phyloP scores from a whole-genome alignment of 2,329 filamentous ascomycete species.

The Neofusicoccum cordaticola region DNA sequence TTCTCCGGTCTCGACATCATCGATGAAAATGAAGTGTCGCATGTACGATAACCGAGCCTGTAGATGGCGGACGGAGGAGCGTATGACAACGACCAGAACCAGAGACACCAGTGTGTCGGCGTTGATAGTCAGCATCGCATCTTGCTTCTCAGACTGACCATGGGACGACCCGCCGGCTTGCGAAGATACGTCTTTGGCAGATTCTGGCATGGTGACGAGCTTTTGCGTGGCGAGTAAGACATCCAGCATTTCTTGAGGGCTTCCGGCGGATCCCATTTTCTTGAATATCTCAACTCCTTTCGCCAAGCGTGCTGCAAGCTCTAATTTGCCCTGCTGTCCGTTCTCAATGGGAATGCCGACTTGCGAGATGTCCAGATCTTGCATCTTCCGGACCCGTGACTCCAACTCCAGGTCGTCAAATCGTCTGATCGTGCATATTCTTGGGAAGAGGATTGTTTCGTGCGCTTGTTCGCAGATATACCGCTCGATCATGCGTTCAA shows the following conservation, averaged over 20 bases:
- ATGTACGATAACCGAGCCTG: conserved; percentile 91
- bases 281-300: conserved; percentile 85
- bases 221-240: conserved; percentile 79
- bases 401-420: conserved; percentile 86
- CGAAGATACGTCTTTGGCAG: conserved; percentile 44
- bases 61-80: conserved; percentile 81
- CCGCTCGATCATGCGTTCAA: conserved; percentile 90
- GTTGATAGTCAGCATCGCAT: conserved; percentile 64
- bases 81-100: conserved; percentile 86
- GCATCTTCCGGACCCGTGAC: conserved; percentile 87
- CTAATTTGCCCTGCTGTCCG: conserved; percentile 73
- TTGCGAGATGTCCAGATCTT: conserved; percentile 89
- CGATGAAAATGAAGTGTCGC: conserved; percentile 95
- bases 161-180: conserved; percentile 25
- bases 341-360: conserved; percentile 84
- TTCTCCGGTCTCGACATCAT: conserved; percentile 94
- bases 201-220: conserved; percentile 62
- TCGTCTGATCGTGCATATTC: conserved; percentile 72
- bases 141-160: conserved; percentile 49
- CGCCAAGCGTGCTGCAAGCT: conserved; percentile 72
- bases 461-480: conserved; percentile 94
- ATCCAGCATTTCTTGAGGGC: conserved; percentile 86
- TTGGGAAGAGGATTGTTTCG: conserved; percentile 76
- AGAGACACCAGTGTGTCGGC: conserved; percentile 92
- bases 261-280: conserved; percentile 73